phyloP scores from a whole-genome alignment of 164 flowering plant species.

The Cinnamomum chago region DNA sequence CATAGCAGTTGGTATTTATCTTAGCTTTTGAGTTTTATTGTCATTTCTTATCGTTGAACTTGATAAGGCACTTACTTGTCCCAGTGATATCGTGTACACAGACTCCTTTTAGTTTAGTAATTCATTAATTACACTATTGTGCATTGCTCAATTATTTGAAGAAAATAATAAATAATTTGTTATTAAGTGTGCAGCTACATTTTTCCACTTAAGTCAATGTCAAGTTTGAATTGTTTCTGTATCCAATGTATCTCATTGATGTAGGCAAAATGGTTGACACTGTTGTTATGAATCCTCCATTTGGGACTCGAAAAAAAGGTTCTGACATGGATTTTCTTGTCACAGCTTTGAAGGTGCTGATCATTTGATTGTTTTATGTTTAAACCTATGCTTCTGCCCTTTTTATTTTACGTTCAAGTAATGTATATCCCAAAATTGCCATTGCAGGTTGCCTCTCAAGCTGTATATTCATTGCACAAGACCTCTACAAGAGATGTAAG shows the following conservation, averaged over 20 bases:
- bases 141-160: not conserved
- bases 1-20: not conserved
- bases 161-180: not conserved
- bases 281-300: constrained; percentile 96
- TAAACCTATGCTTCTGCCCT: not conserved
- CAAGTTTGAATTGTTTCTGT: constrained; percentile 4
- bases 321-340: constrained; percentile 86
- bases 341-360: constrained; percentile 61
- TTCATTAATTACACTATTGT: no score
- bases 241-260: constrained; percentile 6
- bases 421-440: not conserved
- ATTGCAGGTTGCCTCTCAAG: constrained; percentile 70
- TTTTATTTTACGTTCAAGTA: constrained; percentile 1
- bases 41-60: no score
- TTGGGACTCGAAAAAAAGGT: constrained; percentile 93
- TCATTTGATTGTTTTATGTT: constrained; percentile 1
- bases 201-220: not conserved
- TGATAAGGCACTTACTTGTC: no score
- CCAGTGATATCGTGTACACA: no score
- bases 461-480: constrained; percentile 96
- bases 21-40: not conserved
- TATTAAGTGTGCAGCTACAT: not conserved
- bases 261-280: constrained; percentile 72
- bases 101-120: no score
- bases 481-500: constrained; percentile 96